Conservation (phyloP, 2,329 filamentous ascomycete species). For the Diplocarpon mali region DNA sequence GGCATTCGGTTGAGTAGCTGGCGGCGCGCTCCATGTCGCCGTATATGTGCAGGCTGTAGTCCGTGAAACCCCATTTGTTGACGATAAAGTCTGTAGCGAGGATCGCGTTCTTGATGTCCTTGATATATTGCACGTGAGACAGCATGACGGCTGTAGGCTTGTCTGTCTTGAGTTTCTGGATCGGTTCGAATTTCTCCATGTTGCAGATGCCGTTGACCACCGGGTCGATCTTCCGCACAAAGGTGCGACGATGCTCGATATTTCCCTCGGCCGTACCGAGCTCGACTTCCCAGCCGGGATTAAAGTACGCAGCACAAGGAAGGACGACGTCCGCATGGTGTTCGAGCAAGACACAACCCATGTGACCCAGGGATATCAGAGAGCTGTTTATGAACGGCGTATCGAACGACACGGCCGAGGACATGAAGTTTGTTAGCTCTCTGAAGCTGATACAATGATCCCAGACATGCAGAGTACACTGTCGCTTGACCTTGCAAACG, state of each 20-base stretch:
- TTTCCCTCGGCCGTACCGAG: conserved; percentile 46
- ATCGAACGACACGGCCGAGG: conserved; percentile 20
- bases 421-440: conserved; percentile 29
- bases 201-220: conserved; percentile 39
- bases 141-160: conserved; percentile 54
- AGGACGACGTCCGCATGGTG: conserved; percentile 47
- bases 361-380: conserved; percentile 17
- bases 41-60: conserved; percentile 52
- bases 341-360: conserved; percentile 17
- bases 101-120: conserved; percentile 54
- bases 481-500: conserved; percentile 48
- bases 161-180: conserved; percentile 46
- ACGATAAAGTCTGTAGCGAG: conserved; percentile 53
- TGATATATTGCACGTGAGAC: conserved; percentile 43
- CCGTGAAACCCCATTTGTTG: conserved; percentile 54
- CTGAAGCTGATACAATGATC: conserved; percentile 52
- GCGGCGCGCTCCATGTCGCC: conserved; percentile 52
- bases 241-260: conserved; percentile 44
- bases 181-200: conserved; percentile 40
- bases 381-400: conserved; percentile 22
- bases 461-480: conserved; percentile 50
- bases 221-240: conserved; percentile 45
- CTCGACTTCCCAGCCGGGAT: conserved; percentile 52
- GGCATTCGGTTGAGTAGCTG: conserved; percentile 47
- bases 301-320: conserved; percentile 49